A percentile compares a stretch with the other conserved stretches of the same genome.
Conservation (phyloP, 495 filamentous ascomycete species). For the Pyrenula aspistea region DNA sequence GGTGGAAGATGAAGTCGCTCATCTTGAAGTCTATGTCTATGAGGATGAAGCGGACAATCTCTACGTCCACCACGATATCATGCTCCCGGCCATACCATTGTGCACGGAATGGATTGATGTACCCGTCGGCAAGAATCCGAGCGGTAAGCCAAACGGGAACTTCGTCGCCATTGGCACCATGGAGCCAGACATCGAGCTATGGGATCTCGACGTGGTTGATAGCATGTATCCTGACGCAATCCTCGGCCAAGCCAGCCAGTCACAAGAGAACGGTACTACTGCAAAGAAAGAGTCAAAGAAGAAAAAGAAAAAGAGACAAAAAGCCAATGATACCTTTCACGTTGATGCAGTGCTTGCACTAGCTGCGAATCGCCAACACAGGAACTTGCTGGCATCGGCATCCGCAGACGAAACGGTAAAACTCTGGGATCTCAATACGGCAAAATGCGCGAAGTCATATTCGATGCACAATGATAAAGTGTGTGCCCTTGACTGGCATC, state of each 20-base stretch:
- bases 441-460: conserved; percentile 91
- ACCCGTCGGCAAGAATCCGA: conserved; percentile 57
- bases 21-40: conserved; percentile 95
- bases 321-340: conserved; percentile 83
- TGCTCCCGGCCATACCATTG: conserved; percentile 93
- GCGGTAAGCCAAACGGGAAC: conserved; percentile 52
- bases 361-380: conserved; percentile 80
- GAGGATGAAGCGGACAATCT: conserved; percentile 90
- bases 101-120: conserved; percentile 92
- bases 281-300: conserved; percentile 44
- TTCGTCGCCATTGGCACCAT: conserved; percentile 93
- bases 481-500: conserved; percentile 89
- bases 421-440: conserved; percentile 89
- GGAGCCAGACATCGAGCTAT: conserved; percentile 97
- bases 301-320: conserved; percentile 72
- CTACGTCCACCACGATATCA: conserved; percentile 98
- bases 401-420: conserved; percentile 96
- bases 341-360: conserved; percentile 87
- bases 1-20: conserved; percentile 92
- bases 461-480: conserved; percentile 86
- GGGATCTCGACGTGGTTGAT: conserved; percentile 92
- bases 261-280: conserved; percentile 18
- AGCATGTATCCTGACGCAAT: conserved; percentile 97
- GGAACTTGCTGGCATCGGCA: conserved; percentile 88
- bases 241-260: conserved; percentile 68